Evolutionary conservation across 2,329 filamentous ascomycete species (phyloP).

Genomic region (Hymenoscyphus scutula): DNA sequence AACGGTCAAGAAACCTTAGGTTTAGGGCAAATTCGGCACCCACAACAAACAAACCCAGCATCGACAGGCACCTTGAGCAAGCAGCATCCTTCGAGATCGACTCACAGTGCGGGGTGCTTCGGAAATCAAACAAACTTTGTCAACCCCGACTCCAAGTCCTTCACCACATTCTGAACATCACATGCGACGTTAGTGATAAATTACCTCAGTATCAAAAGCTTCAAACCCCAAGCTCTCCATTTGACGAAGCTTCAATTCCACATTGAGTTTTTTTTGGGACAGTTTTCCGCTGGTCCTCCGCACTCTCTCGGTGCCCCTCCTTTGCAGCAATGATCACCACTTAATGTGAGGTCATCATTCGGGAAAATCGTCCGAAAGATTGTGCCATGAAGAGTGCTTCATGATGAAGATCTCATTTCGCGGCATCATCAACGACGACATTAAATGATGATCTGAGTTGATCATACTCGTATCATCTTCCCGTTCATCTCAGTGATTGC

Average conservation of each 20-base stretch:
- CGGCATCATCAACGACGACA: neutral
- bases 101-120: neutral
- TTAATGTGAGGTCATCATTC: constrained; percentile 11
- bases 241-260: neutral
- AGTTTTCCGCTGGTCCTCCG: neutral
- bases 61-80: constrained; percentile 1
- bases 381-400: constrained; percentile 5
- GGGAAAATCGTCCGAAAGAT: constrained; percentile 9
- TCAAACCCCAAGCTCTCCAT: neutral
- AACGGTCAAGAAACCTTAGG: no score
- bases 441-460: neutral
- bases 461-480: neutral
- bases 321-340: constrained; percentile 4
- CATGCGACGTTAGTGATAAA: neutral
- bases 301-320: no score
- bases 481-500: neutral
- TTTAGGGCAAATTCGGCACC: neutral
- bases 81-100: neutral
- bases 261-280: neutral
- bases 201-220: neutral
- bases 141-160: no score
- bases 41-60: neutral
- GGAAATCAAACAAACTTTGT: neutral
- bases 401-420: constrained; percentile 9
- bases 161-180: neutral